phyloP scores from a whole-genome alignment of 768 basidiomycete genomes.

The Ramaria sp. region DNA sequence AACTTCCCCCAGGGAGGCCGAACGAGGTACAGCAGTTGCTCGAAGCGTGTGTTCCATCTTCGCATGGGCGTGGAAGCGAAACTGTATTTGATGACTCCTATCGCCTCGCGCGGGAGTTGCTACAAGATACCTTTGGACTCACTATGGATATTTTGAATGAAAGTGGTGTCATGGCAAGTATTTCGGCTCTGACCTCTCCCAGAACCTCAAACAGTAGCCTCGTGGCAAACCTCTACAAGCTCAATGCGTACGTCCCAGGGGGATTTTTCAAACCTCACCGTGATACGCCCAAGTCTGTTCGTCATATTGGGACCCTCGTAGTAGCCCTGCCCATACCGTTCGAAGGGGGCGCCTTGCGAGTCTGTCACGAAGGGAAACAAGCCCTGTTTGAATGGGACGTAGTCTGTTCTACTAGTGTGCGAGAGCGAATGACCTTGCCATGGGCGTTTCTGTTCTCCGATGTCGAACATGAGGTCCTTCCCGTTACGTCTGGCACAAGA shows the following conservation, averaged over 20 bases:
- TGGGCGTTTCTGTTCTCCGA: constrained; percentile 28
- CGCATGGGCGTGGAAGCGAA: constrained; percentile 27
- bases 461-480: constrained; percentile 30
- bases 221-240: constrained; percentile 22
- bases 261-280: constrained; percentile 12
- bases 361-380: constrained; percentile 6
- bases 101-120: constrained; percentile 37
- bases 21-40: constrained; percentile 14
- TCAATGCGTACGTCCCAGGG: constrained; percentile 28
- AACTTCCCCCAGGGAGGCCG: not conserved
- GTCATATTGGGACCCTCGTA: constrained; percentile 11
- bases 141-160: constrained; percentile 20
- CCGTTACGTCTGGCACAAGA: constrained; percentile 27
- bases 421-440: constrained; percentile 5
- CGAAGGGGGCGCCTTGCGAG: constrained; percentile 10
- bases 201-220: constrained; percentile 20
- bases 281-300: constrained; percentile 9
- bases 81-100: constrained; percentile 35
- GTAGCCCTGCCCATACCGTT: constrained; percentile 7
- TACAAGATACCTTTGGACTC: constrained; percentile 24
- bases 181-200: constrained; percentile 13
- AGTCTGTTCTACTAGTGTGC: not conserved
- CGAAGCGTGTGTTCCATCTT: constrained; percentile 28
- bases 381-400: constrained; percentile 2
- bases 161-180: constrained; percentile 18